Percentiles rank a stretch among this genome's conserved stretches.
phyloP scores from a whole-genome alignment of 345 rosid genomes.

The Aquilaria malaccensis region DNA sequence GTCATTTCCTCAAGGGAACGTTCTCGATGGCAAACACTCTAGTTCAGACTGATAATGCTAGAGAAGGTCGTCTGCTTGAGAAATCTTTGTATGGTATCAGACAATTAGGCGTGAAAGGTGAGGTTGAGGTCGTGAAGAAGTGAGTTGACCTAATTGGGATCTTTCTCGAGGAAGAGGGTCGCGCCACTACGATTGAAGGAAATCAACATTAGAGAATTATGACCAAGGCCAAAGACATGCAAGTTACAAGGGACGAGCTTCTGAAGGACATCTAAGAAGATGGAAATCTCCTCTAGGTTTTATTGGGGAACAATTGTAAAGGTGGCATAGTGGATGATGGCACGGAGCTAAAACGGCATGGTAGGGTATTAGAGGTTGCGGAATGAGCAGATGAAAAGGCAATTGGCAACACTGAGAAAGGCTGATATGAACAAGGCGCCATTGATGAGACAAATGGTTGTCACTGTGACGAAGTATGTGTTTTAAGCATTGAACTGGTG shows the following conservation, averaged over 20 bases:
- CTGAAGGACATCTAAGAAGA: conserved; percentile 37
- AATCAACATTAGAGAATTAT: conserved; percentile 58
- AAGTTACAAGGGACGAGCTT: conserved; percentile 42
- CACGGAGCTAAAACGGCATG: conserved; percentile 44
- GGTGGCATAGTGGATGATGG: conserved; percentile 62
- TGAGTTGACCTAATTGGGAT: conserved; percentile 45
- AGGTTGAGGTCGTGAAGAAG: conserved; percentile 25
- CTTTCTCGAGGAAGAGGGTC: conserved; percentile 66
- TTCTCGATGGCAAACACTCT: conserved; percentile 30
- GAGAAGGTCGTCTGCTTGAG: conserved; percentile 40
- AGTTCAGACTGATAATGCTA: conserved; percentile 28
- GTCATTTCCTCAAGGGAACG: conserved; percentile 33
- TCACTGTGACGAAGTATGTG: conserved; percentile 24
- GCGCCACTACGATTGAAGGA: conserved; percentile 55
- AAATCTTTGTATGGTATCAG: conserved; percentile 50
- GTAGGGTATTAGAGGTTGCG: conserved; percentile 24
- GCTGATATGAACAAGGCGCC: conserved; percentile 35
- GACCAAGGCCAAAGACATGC: conserved; percentile 61
- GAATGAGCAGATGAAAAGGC: conserved; percentile 5
- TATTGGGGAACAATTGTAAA: conserved; percentile 42
- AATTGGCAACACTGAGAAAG: not conserved
- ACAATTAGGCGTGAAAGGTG: conserved; percentile 50
- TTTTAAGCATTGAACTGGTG: conserved; percentile 21
- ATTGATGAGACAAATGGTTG: conserved; percentile 34
- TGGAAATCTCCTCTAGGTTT: conserved; percentile 38